Conservation (phyloP, 352 stramenopile species). For the Blastocystis sp. region DNA sequence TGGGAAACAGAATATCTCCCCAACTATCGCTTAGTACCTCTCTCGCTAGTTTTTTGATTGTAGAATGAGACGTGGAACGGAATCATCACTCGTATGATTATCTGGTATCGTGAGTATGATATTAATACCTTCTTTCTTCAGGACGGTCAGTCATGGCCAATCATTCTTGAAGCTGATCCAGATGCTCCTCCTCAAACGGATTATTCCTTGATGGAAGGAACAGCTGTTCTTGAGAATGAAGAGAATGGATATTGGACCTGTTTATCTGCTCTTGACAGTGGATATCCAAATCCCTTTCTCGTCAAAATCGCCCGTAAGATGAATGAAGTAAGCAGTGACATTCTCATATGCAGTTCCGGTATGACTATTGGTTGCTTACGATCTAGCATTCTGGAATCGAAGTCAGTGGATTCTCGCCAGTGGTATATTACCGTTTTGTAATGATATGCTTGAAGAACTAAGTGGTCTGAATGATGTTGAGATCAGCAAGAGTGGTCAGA, state of each 20-base stretch:
- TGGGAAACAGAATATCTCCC: slow-evolving; percentile 40
- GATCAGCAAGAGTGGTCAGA: slow-evolving; percentile 4
- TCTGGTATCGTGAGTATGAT: slow-evolving; percentile 1
- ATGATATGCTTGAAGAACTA: not conserved
- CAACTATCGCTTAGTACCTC: slow-evolving; percentile 44
- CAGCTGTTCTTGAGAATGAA: slow-evolving; percentile 3
- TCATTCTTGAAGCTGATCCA: slow-evolving; percentile 45
- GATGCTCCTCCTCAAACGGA: not conserved
- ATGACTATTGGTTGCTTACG: not conserved
- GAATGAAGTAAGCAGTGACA: not conserved
- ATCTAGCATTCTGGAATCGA: slow-evolving; percentile 6
- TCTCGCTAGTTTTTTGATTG: not conserved
- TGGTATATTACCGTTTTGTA: slow-evolving; percentile 32
- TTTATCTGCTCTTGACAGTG: not conserved
- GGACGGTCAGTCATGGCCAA: slow-evolving; percentile 46
- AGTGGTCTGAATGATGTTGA: not conserved
- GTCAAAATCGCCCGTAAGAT: slow-evolving; percentile 48
- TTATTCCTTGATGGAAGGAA: not conserved
- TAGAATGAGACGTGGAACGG: slow-evolving; percentile 44
- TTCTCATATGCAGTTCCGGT: slow-evolving; percentile 32
- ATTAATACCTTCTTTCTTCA: slow-evolving; percentile 37
- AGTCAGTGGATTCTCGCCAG: slow-evolving; percentile 31
- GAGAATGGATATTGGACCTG: slow-evolving; percentile 62
- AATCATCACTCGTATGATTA: not conserved
- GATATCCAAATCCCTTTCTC: slow-evolving; percentile 54